Base-by-base conservation (phyloP, 208 protist genomes). In the Crithidia acanthocephali region DNA sequence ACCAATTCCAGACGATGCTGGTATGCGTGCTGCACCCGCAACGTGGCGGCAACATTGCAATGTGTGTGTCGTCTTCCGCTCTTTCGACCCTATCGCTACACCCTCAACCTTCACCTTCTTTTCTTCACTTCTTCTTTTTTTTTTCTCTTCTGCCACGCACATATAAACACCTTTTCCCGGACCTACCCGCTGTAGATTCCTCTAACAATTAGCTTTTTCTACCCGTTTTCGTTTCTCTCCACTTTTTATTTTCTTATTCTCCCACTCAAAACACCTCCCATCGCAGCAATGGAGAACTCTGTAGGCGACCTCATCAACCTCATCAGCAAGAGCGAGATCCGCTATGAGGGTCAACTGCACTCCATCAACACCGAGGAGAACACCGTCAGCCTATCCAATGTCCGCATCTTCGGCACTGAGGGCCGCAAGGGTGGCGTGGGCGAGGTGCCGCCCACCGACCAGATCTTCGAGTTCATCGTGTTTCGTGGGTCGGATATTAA, bases 381-480 rank as follows among this genome's bases (percentile, higher is more conserved):
- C 81, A 97, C 90, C 35, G 90, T 97, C 25, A 92, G 83, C 70
- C 81, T 97, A 18, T 83, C 69, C 23, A 94, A 96, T 79, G 93
- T 97, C 60, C 83, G 87, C 75, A 91, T 97, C 35, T 93, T 85
- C 61, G 93, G 93, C 33, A 97, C 93, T 5, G 93, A 97, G 80
- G 90, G 91, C 35, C 90, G 93, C 72, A 76, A 80, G 63, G 61
- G 68, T 18, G 72, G 74, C 64, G 62, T 77, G 8, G 68, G 83
- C 0, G 85, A 94, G 76, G 85, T 96, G 22, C 85, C 91, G 18
- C 50, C 80, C 13, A 74, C 62, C 15, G 80, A 94, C 18, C 80
- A 94, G 68, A 58, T 95, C 28, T 97, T 91, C 79, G 91, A 95
- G 58, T 84, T 85, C 61, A 97, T 97, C 68, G 86, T 97, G 27